Conservation (phyloP, 768 basidiomycete species). For the Xerocomellus intermedius region DNA sequence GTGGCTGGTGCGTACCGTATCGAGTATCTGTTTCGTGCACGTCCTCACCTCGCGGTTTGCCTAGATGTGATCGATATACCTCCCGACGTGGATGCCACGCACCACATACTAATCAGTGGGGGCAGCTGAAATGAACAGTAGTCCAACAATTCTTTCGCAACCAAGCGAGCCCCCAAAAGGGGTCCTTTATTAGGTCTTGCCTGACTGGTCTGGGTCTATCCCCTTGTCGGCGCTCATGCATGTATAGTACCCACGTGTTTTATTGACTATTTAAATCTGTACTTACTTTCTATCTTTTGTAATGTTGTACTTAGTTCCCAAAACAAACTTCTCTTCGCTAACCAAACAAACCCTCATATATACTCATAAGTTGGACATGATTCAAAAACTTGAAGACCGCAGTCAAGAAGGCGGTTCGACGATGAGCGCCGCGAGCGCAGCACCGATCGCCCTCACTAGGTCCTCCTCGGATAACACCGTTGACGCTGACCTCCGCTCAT, state of each 20-base stretch:
- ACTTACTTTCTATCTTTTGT: neutral
- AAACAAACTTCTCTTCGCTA: neutral
- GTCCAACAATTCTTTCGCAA: no score
- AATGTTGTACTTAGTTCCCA: neutral
- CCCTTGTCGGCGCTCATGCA: neutral
- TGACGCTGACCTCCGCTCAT: neutral
- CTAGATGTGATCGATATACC: slow-evolving; percentile 7
- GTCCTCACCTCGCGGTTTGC: neutral
- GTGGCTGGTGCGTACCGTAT: slow-evolving; percentile 20
- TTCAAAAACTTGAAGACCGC: neutral
- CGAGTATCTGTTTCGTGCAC: neutral
- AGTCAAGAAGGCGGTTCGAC: neutral
- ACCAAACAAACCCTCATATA: neutral
- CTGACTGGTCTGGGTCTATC: no score
- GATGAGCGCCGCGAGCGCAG: slow-evolving; percentile 20
- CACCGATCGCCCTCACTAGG: slow-evolving; percentile 22
- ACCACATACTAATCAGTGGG: no score
- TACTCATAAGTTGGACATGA: neutral
- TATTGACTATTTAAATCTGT: neutral
- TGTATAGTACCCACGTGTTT: neutral
- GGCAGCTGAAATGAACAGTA: no score
- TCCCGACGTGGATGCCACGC: neutral
- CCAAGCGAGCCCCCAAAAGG: no score
- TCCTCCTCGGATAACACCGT: slow-evolving; percentile 21
- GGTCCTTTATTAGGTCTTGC: no score